Percentiles rank a stretch among this genome's conserved stretches.
Evolutionary conservation across 2,329 filamentous ascomycete species (phyloP).

Genomic region (Pseudogymnoascus sp.): DNA sequence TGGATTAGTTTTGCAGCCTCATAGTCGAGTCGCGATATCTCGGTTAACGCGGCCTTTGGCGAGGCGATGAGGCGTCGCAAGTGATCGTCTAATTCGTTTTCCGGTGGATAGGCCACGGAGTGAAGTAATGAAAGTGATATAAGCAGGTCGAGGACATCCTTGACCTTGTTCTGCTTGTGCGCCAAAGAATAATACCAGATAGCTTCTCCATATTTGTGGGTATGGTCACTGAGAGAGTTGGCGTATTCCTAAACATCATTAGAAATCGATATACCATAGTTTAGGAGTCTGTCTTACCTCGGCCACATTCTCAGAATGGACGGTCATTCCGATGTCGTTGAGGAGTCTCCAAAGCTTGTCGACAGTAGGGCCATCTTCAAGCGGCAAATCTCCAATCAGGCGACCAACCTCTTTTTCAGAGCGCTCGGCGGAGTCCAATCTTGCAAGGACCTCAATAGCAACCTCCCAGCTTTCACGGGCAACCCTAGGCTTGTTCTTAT

Average conservation of each 20-base stretch:
- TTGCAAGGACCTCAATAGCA: constrained; percentile 72
- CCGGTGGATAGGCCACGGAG: constrained; percentile 70
- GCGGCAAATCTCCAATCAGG: constrained; percentile 62
- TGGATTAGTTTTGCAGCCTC: constrained; percentile 79
- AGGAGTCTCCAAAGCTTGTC: constrained; percentile 77
- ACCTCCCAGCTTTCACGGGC: constrained; percentile 78
- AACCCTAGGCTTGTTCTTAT: constrained; percentile 18
- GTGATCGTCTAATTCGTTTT: constrained; percentile 63
- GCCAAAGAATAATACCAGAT: constrained; percentile 87
- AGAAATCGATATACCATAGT: constrained; percentile 14
- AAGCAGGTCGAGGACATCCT: constrained; percentile 76
- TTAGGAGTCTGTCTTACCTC: constrained; percentile 52
- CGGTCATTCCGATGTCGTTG: constrained; percentile 67
- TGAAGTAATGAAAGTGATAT: constrained; percentile 83
- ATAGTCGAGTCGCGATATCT: constrained; percentile 65
- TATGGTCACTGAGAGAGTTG: constrained; percentile 63
- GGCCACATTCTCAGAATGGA: constrained; percentile 72
- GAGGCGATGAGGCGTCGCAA: constrained; percentile 63
- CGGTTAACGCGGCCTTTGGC: constrained; percentile 63
- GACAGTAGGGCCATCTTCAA: constrained; percentile 63
- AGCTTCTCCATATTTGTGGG: constrained; percentile 75
- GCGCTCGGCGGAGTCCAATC: constrained; percentile 65
- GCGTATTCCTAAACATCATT: constrained; percentile 66
- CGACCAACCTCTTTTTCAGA: constrained; percentile 69
- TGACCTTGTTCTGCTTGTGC: constrained; percentile 70